A percentile compares a stretch with the other conserved stretches of the same genome.
Conservation (phyloP, 768 basidiomycete genomes). For the Mycena alexandri region DNA sequence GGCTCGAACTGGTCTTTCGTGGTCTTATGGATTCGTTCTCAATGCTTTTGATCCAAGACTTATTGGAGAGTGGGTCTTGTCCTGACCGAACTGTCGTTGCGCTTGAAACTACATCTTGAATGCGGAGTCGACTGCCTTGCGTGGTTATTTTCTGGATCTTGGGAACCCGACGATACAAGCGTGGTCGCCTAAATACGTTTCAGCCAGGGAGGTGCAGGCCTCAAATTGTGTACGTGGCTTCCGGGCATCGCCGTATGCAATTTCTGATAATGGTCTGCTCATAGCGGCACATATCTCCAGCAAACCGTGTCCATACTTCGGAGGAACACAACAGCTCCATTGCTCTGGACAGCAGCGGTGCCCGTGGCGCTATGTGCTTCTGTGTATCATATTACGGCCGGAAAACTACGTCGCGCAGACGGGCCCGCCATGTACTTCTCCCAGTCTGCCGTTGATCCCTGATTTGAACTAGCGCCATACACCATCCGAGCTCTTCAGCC, state of each 20-base stretch:
- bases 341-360: slow-evolving; percentile 64
- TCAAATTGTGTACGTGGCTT: slow-evolving; percentile 68
- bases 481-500: slow-evolving; percentile 75
- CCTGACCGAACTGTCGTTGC: slow-evolving; percentile 67
- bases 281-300: slow-evolving; percentile 67
- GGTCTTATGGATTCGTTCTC: slow-evolving; percentile 63
- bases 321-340: slow-evolving; percentile 59
- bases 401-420: slow-evolving; percentile 4
- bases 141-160: slow-evolving; percentile 60
- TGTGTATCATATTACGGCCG: slow-evolving; percentile 64
- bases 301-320: slow-evolving; percentile 68
- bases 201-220: slow-evolving; percentile 60
- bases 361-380: slow-evolving; percentile 67
- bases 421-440: slow-evolving; percentile 18
- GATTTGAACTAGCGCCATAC: slow-evolving; percentile 66
- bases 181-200: slow-evolving; percentile 60
- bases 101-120: slow-evolving; percentile 64
- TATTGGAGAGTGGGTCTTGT: slow-evolving; percentile 64
- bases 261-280: not conserved
- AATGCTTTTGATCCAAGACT: slow-evolving; percentile 61
- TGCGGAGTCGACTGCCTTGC: slow-evolving; percentile 59
- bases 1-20: slow-evolving; percentile 35
- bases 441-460: slow-evolving; percentile 4
- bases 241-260: no score
- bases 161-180: slow-evolving; percentile 60